Evolutionary conservation across 2,329 filamentous ascomycete genomes (phyloP), one percentile per base, ranked within the genome.

Genomic region (Ophiognomonia clavigignenti-juglandacearum): DNA sequence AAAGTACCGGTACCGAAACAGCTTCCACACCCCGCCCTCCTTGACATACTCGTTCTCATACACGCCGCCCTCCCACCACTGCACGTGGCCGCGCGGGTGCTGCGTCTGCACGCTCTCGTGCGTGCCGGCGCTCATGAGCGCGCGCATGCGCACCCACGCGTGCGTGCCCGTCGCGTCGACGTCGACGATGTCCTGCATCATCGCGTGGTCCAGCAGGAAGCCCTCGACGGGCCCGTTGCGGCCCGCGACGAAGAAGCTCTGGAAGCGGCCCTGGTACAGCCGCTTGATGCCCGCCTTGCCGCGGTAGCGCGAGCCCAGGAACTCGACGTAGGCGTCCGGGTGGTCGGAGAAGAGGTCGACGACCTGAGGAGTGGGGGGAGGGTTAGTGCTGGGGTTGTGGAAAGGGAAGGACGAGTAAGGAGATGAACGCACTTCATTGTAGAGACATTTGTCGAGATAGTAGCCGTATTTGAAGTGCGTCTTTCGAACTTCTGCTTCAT

Each of bases 21-120:
- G 67, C 60, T 75, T 75, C 75, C 76, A 80, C 5, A 69, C 62
- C 4, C 73, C 74, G 50, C 72, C 59, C 54, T 78, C 74, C 60
- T 77, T 77, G 61, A 78, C 71, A 58, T 78, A 80, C 57, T 79
- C 75, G 56, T 79, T 80, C 61, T 79, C 75, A 59, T 80, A 80
- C 29, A 79, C 59, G 3, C 76, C 75, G 36, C 75, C 75, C 58
- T 80, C 76, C 71, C 74, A 79, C 76, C 76, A 80, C 57, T 79
- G 75, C 10, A 70, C 65, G 39, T 74, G 67, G 2, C 75, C 75
- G 10, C 73, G 68, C 6, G 75, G 74, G 53, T 78, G 73, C 8
- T 63, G 65, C 36, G 72, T 69, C 39, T 68, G 65, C 55, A 78
- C 68, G 48, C 66, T 71, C 54, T 73, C 63, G 59, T 80, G 76